Evolutionary conservation across 2,329 filamentous ascomycete genomes (phyloP).

Genomic region (Stylonectria norvegica): DNA sequence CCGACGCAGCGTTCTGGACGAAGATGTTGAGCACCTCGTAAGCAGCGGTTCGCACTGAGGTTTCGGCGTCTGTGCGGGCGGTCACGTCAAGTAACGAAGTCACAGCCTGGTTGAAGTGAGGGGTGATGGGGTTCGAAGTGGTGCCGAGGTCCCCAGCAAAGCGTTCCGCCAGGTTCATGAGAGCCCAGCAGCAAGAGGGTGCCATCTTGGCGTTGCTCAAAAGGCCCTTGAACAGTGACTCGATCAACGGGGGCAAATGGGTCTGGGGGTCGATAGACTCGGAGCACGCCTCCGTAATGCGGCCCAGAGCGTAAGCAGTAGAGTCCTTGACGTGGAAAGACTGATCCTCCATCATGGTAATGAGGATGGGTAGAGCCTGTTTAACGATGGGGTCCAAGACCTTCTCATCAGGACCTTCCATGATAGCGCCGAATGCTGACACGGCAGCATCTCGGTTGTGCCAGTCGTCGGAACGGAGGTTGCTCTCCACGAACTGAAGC

Average conservation of each 20-base stretch:
- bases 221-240: slow-evolving; percentile 84
- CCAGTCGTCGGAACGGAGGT: slow-evolving; percentile 90
- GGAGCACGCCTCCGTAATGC: slow-evolving; percentile 90
- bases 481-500: slow-evolving; percentile 84
- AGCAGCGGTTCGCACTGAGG: slow-evolving; percentile 85
- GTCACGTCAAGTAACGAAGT: slow-evolving; percentile 82
- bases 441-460: slow-evolving; percentile 92
- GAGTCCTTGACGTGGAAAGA: slow-evolving; percentile 92
- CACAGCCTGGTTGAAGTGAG: slow-evolving; percentile 91
- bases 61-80: slow-evolving; percentile 76
- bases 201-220: slow-evolving; percentile 95
- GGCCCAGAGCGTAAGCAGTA: slow-evolving; percentile 90
- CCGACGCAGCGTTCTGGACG: slow-evolving; percentile 82
- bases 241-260: slow-evolving; percentile 81
- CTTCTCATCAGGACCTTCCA: slow-evolving; percentile 95
- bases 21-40: slow-evolving; percentile 97
- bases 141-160: slow-evolving; percentile 85
- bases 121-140: slow-evolving; percentile 75
- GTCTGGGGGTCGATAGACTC: slow-evolving; percentile 82
- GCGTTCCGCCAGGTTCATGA: slow-evolving; percentile 96
- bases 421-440: slow-evolving; percentile 95
- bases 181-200: slow-evolving; percentile 95
- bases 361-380: slow-evolving; percentile 87
- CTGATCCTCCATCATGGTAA: slow-evolving; percentile 86
- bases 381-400: slow-evolving; percentile 91